Base-by-base conservation (phyloP, 208 protist species). In the Acanthamoeba triangularis region DNA sequence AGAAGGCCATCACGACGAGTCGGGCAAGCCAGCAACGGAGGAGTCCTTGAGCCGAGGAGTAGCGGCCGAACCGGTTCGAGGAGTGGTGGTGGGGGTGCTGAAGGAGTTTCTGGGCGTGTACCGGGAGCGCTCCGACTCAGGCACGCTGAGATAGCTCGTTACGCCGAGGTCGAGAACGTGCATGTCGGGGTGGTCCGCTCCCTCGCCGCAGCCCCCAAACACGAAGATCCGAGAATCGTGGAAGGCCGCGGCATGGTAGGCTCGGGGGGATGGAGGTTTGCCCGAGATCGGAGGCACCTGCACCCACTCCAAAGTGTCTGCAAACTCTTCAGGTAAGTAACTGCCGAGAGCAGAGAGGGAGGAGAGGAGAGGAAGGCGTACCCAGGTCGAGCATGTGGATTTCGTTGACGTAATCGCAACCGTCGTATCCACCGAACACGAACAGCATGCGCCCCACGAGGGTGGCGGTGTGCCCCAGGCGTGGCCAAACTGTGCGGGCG, bases 371-470 rank as follows among this genome's bases (percentile, higher is more conserved):
- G n/a, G n/a, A n/a, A n/a, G n/a, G n/a, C n/a, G 78, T 90, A 90
- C 82, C 82, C 0, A 90, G 1, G 10, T 90, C 41, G 44, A 90
- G 82, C 8, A 90, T 41, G 56, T 65, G 20, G 28, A 90, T 2
- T 41, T 90, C 82, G 30, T 90, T 90, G 1, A 67, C 56, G 47
- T 90, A 90, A 52, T 67, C 52, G 16, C 82, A 90, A 3, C 82
- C 82, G 49, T 90, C 82, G 47, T 44, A 47, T 8, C 82, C 82
- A 44, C 82, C 82, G 23, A 90, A 90, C 49, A 90, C 41, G 25
- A 90, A 90, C 14, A 90, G 1, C 23, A 33, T 13, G 13, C 33
- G 28, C 0, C 82, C 82, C 4, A 90, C 52, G 0, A 65, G 5
- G 10, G 82, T 65, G 7, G 47, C 33, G 2, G 82, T 90, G 41